Evolutionary conservation across 768 basidiomycete species (phyloP).

Genomic region (Panaeolus cyanescens): DNA sequence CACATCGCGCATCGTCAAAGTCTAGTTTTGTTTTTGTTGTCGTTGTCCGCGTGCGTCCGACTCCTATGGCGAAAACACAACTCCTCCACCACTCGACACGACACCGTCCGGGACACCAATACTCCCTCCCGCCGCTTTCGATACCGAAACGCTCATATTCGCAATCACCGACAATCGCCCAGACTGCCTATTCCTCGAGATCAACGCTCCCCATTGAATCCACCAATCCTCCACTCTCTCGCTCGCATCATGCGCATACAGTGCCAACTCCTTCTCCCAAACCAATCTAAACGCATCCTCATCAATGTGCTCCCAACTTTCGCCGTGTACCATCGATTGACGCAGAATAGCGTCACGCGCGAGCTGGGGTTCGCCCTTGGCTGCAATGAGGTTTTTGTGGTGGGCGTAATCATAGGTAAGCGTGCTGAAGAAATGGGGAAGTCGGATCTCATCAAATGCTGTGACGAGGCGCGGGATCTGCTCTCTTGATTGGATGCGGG

Average conservation of each 20-base stretch:
- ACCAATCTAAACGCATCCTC: slow-evolving; percentile 44
- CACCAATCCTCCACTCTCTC: slow-evolving; percentile 70
- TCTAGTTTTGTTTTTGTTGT: too few species aligned
- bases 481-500: slow-evolving; percentile 42
- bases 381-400: slow-evolving; percentile 42
- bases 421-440: slow-evolving; percentile 44
- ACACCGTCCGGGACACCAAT: not conserved
- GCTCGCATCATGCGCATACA: slow-evolving; percentile 53
- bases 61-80: not conserved
- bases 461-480: slow-evolving; percentile 52
- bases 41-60: too few species aligned
- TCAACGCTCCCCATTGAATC: slow-evolving; percentile 43
- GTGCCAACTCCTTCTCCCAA: slow-evolving; percentile 54
- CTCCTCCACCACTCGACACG: not conserved
- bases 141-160: not conserved
- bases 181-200: not conserved
- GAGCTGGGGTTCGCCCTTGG: slow-evolving; percentile 42
- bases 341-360: slow-evolving; percentile 43
- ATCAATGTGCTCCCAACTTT: slow-evolving; percentile 44
- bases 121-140: not conserved
- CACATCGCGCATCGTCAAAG: not conserved
- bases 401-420: slow-evolving; percentile 46
- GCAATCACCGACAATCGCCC: not conserved
- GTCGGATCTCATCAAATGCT: slow-evolving; percentile 59
- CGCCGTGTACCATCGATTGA: slow-evolving; percentile 32